Evolutionary conservation across 345 rosid genomes (phyloP).

Genomic region (Eucalyptus globulus): DNA sequence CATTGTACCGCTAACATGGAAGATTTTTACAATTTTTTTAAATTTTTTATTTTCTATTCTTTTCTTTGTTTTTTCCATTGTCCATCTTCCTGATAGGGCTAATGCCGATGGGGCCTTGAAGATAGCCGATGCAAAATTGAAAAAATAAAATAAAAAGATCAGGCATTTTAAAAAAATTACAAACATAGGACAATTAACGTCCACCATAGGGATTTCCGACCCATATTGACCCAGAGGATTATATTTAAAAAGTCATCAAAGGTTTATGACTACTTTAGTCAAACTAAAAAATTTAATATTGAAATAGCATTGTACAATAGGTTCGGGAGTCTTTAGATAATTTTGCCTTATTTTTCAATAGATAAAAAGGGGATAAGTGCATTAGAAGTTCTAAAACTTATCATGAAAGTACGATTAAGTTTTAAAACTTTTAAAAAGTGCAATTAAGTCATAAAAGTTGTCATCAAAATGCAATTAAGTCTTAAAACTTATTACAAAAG

Average conservation of each 20-base stretch:
- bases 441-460: too few species aligned
- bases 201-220: accelerated
- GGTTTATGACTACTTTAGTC: not conserved
- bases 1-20: accelerated
- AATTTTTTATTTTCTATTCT: not conserved
- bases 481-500: too few species aligned
- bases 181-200: accelerated
- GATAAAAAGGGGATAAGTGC: too few species aligned
- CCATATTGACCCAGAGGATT: not conserved
- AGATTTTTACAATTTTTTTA: not conserved
- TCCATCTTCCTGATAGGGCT: not conserved
- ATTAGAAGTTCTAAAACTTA: too few species aligned
- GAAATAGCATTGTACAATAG: not conserved
- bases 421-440: too few species aligned
- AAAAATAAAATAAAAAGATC: not conserved
- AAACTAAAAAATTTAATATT: not conserved
- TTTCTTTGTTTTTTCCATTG: not conserved
- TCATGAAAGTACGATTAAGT: too few species aligned
- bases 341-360: not conserved
- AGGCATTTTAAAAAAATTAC: not conserved
- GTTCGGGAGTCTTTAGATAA: not conserved
- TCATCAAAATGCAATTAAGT: too few species aligned
- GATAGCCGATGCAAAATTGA: not conserved
- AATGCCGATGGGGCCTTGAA: not conserved
- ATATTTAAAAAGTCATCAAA: not conserved